A percentile compares a stretch with the other conserved stretches of the same genome.
phyloP scores from a whole-genome alignment of 2,329 filamentous ascomycete genomes.

The Penicillium glabrum region DNA sequence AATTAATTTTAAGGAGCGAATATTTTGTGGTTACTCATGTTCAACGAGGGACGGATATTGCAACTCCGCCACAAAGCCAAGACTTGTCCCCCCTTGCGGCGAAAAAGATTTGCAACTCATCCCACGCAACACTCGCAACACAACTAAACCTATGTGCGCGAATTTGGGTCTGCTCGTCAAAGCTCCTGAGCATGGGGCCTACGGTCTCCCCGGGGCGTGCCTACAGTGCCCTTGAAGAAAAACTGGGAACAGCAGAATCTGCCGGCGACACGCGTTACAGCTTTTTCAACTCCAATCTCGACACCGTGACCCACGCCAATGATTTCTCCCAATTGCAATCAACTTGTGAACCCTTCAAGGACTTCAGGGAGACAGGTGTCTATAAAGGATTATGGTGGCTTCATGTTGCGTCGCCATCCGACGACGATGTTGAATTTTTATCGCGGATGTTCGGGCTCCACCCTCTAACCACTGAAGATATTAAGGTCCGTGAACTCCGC shows the following conservation, averaged over 20 bases:
- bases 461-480: slow-evolving; percentile 90
- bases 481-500: slow-evolving; percentile 84
- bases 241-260: background rate
- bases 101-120: background rate
- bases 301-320: slow-evolving; percentile 82
- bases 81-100: background rate
- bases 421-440: slow-evolving; percentile 82
- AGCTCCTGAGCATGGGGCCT: background rate
- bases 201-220: background rate
- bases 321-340: slow-evolving; percentile 80
- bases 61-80: background rate
- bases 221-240: background rate
- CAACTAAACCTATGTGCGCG: background rate
- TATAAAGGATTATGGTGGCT: slow-evolving; percentile 92
- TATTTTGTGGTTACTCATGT: too few species aligned
- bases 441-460: slow-evolving; percentile 94
- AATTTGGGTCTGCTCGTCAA: background rate
- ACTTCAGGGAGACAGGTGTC: slow-evolving; percentile 47
- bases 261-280: slow-evolving; percentile 68
- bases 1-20: too few species aligned
- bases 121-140: background rate
- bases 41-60: too few species aligned
- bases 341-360: slow-evolving; percentile 77
- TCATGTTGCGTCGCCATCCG: slow-evolving; percentile 81
- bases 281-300: slow-evolving; percentile 88